These are phyloP conservation scores for Phytophthora nicotianae DNA, from an alignment of 352 stramenopile genomes.

Conservation along the genomic window DNA sequence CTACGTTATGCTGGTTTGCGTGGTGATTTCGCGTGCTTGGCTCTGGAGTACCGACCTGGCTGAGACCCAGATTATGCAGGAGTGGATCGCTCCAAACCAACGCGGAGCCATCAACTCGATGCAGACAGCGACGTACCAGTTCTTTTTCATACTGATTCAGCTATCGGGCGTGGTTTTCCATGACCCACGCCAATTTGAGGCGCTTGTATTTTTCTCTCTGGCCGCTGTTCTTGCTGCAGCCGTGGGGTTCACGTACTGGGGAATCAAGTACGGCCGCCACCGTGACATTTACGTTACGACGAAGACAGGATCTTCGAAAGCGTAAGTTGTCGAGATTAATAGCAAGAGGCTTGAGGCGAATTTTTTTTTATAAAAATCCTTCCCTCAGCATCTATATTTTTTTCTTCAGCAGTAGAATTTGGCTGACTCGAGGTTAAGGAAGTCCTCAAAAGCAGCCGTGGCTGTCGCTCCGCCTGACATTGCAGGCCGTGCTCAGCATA, in stretches of 20 bases:
- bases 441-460: background rate
- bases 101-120: conserved; percentile 68
- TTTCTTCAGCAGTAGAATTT: background rate
- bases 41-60: conserved; percentile 65
- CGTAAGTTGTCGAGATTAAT: background rate
- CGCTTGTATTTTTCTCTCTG: conserved; percentile 62
- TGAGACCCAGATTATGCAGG: conserved; percentile 76
- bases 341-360: background rate
- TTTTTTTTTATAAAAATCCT: too few relatives aligned
- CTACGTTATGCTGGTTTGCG: conserved; percentile 58
- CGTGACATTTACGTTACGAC: conserved; percentile 35
- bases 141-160: conserved; percentile 68
- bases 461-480: background rate
- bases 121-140: conserved; percentile 66
- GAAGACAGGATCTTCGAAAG: conserved; percentile 13
- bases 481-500: conserved; percentile 13
- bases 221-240: conserved; percentile 47
- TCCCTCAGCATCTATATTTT: too few relatives aligned
- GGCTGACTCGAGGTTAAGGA: background rate
- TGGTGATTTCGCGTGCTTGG: conserved; percentile 58
- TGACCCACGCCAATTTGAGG: conserved; percentile 60
- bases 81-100: conserved; percentile 60
- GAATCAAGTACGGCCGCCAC: conserved; percentile 49
- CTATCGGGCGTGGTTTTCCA: conserved; percentile 54
- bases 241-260: conserved; percentile 59